These are phyloP conservation scores for Apiospora phragmitis DNA, from an alignment of 2,329 filamentous ascomycete species.

Conservation along the genomic window DNA sequence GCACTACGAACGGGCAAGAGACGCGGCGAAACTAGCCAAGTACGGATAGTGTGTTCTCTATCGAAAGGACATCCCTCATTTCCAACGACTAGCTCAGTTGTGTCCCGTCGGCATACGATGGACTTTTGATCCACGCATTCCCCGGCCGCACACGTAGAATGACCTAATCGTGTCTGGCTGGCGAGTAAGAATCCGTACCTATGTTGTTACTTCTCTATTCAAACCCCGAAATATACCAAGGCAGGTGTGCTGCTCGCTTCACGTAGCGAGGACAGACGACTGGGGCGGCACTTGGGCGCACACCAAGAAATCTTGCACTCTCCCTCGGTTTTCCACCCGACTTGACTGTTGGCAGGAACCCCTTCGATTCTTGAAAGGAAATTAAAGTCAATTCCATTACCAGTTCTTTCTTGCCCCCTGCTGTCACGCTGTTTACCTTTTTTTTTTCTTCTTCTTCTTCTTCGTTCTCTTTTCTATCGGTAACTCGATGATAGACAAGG, in stretches of 20 bases:
- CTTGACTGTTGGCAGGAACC: not conserved
- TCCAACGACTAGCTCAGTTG: not conserved
- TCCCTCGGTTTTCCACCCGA: not conserved
- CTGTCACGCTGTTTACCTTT: not conserved
- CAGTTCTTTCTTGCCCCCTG: not conserved
- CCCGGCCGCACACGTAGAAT: not conserved
- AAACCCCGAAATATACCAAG: not conserved
- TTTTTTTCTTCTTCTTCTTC: not conserved
- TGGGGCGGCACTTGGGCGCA: slow-evolving; percentile 1
- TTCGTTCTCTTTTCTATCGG: not conserved
- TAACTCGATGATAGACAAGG: not conserved
- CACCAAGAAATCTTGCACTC: not conserved
- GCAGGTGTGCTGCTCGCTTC: not conserved
- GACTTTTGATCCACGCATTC: not conserved
- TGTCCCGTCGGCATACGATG: slow-evolving; percentile 18
- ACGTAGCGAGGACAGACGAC: not conserved
- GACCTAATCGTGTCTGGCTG: not conserved
- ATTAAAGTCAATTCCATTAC: not conserved
- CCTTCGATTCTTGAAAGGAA: not conserved
- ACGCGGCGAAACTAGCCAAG: slow-evolving; percentile 1
- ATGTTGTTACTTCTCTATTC: not conserved
- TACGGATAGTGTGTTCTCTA: not conserved
- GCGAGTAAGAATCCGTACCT: not conserved
- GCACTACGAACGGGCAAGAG: not conserved
- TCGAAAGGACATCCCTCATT: not conserved